Evolutionary conservation across 345 rosid species (phyloP).

Genomic region (Lepidium sativum): DNA sequence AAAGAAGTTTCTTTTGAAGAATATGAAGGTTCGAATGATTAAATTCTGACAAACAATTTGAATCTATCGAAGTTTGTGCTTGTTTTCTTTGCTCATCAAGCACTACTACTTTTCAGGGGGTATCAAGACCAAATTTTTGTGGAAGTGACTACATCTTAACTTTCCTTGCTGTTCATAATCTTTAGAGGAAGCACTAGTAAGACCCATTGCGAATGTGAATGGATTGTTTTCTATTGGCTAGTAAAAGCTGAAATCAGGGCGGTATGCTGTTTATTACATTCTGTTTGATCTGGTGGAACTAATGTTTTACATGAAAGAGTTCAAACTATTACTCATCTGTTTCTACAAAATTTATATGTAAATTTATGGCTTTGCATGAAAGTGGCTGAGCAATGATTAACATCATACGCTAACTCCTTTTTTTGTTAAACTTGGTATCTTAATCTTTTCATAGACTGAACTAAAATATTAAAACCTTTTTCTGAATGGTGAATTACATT

Average conservation of each 20-base stretch:
- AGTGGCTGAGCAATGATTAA: not conserved
- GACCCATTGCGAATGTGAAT: constrained; percentile 20
- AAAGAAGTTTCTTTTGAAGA: constrained; percentile 79
- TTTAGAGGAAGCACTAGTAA: not conserved
- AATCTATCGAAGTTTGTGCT: not conserved
- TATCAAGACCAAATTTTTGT: constrained; percentile 57
- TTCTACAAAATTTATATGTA: not conserved
- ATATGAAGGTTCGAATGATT: constrained; percentile 51
- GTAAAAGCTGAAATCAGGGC: not conserved
- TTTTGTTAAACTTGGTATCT: not conserved
- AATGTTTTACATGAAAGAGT: no score
- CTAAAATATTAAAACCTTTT: constrained; percentile 10
- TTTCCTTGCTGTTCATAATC: constrained; percentile 15
- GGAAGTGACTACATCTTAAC: constrained; percentile 33
- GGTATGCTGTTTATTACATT: constrained; percentile 17
- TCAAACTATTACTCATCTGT: no score
- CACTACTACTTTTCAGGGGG: constrained; percentile 45
- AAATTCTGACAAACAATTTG: not conserved
- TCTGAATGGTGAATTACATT: constrained; percentile 9
- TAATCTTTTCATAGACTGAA: not conserved
- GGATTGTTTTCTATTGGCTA: constrained; percentile 14
- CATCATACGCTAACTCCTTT: not conserved
- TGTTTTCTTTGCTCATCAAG: constrained; percentile 20
- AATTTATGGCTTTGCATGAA: not conserved
- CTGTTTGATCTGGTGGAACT: not conserved